Evolutionary conservation across 805 yeast species (phyloP).

Genomic region (Hemisphaericaspora nanyangensis): DNA sequence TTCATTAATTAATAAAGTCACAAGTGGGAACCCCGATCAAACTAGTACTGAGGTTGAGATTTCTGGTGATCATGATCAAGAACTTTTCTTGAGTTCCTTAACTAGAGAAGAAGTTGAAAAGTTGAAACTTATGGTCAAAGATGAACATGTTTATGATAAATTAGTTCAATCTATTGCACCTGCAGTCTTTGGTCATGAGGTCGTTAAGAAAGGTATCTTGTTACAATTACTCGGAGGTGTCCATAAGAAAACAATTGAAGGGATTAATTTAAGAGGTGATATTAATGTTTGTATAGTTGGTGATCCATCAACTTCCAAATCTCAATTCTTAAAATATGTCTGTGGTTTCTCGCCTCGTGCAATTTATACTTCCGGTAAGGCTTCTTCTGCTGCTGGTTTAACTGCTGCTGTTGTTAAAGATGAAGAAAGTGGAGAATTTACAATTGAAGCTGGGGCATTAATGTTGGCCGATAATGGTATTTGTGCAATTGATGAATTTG

Average conservation of each 20-base stretch:
- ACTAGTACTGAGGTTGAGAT: slow-evolving; percentile 21
- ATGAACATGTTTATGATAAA: slow-evolving; percentile 78
- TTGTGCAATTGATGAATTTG: slow-evolving; percentile 98
- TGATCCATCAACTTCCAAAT: slow-evolving; percentile 96
- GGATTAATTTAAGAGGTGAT: slow-evolving; percentile 93
- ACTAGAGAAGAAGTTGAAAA: slow-evolving; percentile 81
- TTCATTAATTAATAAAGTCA: slow-evolving; percentile 46
- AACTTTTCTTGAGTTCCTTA: slow-evolving; percentile 69
- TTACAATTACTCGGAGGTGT: slow-evolving; percentile 93
- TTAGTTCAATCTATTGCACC: slow-evolving; percentile 90
- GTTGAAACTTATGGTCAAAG: slow-evolving; percentile 84
- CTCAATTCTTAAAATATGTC: slow-evolving; percentile 92
- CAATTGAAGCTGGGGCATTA: slow-evolving; percentile 97
- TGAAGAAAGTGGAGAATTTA: slow-evolving; percentile 94
- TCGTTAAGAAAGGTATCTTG: slow-evolving; percentile 86
- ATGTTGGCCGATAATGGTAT: slow-evolving; percentile 98
- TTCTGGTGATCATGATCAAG: slow-evolving; percentile 62
- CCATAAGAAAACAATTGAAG: slow-evolving; percentile 89
- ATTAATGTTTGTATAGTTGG: slow-evolving; percentile 95
- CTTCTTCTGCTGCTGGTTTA: slow-evolving; percentile 97
- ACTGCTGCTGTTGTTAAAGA: slow-evolving; percentile 98
- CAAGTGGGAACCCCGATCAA: slow-evolving; percentile 8
- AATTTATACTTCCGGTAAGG: slow-evolving; percentile 96
- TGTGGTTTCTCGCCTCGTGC: slow-evolving; percentile 90
- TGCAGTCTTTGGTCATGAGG: slow-evolving; percentile 93